Conservation (phyloP, 2,329 filamentous ascomycete genomes). For the Pyrenochaeta sp. region DNA sequence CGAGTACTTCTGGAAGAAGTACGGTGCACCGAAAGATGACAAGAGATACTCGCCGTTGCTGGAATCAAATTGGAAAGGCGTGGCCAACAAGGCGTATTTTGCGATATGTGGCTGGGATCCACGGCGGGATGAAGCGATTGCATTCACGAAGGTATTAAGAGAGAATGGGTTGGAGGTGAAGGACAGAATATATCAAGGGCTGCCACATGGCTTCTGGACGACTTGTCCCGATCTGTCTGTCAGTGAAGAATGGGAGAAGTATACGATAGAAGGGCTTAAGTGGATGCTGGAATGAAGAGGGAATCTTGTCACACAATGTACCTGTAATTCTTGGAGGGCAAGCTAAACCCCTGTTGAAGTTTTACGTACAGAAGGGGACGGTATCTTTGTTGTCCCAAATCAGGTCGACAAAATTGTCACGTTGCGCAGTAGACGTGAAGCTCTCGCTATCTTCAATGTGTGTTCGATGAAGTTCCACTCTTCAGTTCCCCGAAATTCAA, state of each 20-base stretch:
- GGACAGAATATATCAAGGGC: conserved; percentile 4
- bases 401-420: no score
- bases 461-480: not conserved
- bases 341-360: no score
- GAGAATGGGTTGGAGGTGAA: conserved; percentile 4
- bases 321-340: no score
- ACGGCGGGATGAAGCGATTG: conserved; percentile 12
- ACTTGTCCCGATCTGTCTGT: conserved; percentile 12
- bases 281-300: conserved; percentile 6
- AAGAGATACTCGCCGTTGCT: conserved; percentile 11
- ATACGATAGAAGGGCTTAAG: conserved; percentile 2
- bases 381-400: no score
- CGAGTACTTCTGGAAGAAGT: conserved; percentile 15
- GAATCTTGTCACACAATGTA: no score
- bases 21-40: conserved; percentile 9
- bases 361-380: no score
- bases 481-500: not conserved
- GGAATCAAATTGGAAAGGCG: not conserved
- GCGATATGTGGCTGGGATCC: conserved; percentile 17
- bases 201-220: conserved; percentile 18
- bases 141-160: conserved; percentile 5
- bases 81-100: conserved; percentile 9
- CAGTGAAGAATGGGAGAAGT: conserved; percentile 5
- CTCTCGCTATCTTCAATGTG: not conserved
- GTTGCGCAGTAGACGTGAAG: no score